A percentile compares a stretch with the other conserved stretches of the same genome.
These are phyloP conservation scores for Yarrowia sp. DNA, from an alignment of 805 yeast species.

Conservation along the genomic window DNA sequence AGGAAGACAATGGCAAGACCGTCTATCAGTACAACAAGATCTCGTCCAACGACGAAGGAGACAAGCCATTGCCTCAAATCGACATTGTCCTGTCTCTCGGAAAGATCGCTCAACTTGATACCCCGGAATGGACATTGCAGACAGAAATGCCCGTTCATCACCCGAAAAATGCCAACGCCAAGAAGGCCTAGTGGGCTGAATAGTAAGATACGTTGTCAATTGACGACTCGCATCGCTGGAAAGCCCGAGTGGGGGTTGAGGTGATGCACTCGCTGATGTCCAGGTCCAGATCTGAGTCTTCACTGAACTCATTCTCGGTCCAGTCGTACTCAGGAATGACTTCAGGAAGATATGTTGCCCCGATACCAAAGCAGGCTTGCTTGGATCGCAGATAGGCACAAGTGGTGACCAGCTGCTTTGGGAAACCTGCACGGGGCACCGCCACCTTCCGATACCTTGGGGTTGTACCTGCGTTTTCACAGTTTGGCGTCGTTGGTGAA, in stretches of 20 bases:
- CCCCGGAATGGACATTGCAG: conserved; percentile 27
- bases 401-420: too few relatives aligned
- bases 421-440: not conserved
- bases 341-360: conserved; percentile 3
- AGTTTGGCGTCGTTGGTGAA: not conserved
- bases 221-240: not conserved
- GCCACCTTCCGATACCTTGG: conserved; percentile 10
- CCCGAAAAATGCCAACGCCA: not conserved
- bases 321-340: conserved; percentile 15
- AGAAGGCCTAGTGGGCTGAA: conserved; percentile 3
- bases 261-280: conserved; percentile 3
- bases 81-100: conserved; percentile 40
- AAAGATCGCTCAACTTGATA: conserved; percentile 1
- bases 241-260: conserved; percentile 8
- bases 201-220: not conserved
- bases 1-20: not conserved
- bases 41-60: not conserved
- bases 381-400: not conserved
- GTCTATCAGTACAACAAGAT: conserved; percentile 43
- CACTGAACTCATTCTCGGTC: conserved; percentile 8
- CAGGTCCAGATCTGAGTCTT: not conserved
- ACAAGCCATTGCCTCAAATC: conserved; percentile 6
- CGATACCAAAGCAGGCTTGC: not conserved
- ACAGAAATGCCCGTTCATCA: conserved; percentile 19
- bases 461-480: conserved; percentile 1